Evolutionary conservation across 2,329 filamentous ascomycete species (phyloP).

Genomic region (Exutisphaerella laricina): DNA sequence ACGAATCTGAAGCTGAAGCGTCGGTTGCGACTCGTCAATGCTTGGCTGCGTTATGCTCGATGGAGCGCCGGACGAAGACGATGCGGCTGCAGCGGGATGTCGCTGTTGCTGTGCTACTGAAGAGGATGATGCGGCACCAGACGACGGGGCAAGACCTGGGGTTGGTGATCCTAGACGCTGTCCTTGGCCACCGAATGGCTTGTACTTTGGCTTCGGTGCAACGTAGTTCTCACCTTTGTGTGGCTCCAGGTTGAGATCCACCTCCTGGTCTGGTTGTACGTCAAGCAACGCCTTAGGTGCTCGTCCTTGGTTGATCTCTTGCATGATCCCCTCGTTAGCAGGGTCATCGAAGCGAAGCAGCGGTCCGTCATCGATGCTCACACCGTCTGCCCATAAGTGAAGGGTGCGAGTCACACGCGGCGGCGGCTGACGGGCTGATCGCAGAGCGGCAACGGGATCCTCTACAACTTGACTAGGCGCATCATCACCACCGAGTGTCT

Average conservation of each 20-base stretch:
- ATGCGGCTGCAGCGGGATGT: conserved; percentile 27
- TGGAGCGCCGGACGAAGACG: conserved; percentile 32
- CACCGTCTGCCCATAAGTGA: conserved; percentile 78
- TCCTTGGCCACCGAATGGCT: conserved; percentile 66
- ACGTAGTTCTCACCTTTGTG: conserved; percentile 71
- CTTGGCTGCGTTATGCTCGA: conserved; percentile 33
- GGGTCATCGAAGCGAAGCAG: conserved; percentile 76
- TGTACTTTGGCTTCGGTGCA: conserved; percentile 67
- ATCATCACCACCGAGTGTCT: conserved; percentile 74
- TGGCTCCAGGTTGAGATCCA: conserved; percentile 70
- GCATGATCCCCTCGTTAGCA: conserved; percentile 62
- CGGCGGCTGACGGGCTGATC: conserved; percentile 35
- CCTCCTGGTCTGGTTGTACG: conserved; percentile 65
- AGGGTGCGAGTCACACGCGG: conserved; percentile 60
- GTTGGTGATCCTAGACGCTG: conserved; percentile 72
- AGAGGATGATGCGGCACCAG: conserved; percentile 27
- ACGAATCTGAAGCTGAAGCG: conserved; percentile 67
- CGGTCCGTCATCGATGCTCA: conserved; percentile 76
- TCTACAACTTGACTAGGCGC: conserved; percentile 63
- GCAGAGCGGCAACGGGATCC: conserved; percentile 45
- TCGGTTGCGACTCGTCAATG: conserved; percentile 63
- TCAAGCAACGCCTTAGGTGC: conserved; percentile 75
- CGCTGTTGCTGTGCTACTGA: too few species aligned
- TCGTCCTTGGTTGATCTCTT: conserved; percentile 70
- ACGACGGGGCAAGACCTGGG: conserved; percentile 51